Percentiles rank a stretch among this genome's conserved stretches.
Conservation (phyloP, 352 stramenopile species). For the Plasmopara viticola region DNA sequence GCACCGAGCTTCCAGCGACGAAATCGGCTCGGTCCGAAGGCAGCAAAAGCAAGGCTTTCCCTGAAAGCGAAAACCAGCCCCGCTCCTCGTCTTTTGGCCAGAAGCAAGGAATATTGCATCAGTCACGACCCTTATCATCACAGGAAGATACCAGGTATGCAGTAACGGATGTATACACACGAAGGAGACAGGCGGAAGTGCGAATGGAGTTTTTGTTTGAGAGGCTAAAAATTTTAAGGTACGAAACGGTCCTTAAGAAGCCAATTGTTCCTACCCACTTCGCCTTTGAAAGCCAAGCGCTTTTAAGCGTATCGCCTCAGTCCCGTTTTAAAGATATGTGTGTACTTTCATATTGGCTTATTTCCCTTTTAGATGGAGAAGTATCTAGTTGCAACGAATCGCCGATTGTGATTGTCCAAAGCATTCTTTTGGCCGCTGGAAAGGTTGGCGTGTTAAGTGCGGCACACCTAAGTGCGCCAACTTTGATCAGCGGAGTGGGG, state of each 20-base stretch:
- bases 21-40: constrained; percentile 8
- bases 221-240: constrained; percentile 47
- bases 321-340: constrained; percentile 46
- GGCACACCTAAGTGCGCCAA: constrained; percentile 31
- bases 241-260: constrained; percentile 35
- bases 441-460: constrained; percentile 30
- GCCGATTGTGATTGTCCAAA: constrained; percentile 31
- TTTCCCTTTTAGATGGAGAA: constrained; percentile 27
- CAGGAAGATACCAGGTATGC: constrained; percentile 25
- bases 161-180: constrained; percentile 19
- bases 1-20: constrained; percentile 6
- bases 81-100: constrained; percentile 19
- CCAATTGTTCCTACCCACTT: constrained; percentile 49
- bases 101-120: constrained; percentile 19
- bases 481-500: constrained; percentile 34
- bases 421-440: constrained; percentile 49
- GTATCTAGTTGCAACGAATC: constrained; percentile 15
- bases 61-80: constrained; percentile 15
- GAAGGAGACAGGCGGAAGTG: constrained; percentile 27
- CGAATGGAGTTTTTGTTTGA: constrained; percentile 71
- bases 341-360: constrained; percentile 36
- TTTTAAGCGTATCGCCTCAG: constrained; percentile 18
- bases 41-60: constrained; percentile 9
- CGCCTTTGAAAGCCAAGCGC: constrained; percentile 16
- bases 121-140: constrained; percentile 33